phyloP scores from a whole-genome alignment of 768 basidiomycete genomes.

The Bullera alba region DNA sequence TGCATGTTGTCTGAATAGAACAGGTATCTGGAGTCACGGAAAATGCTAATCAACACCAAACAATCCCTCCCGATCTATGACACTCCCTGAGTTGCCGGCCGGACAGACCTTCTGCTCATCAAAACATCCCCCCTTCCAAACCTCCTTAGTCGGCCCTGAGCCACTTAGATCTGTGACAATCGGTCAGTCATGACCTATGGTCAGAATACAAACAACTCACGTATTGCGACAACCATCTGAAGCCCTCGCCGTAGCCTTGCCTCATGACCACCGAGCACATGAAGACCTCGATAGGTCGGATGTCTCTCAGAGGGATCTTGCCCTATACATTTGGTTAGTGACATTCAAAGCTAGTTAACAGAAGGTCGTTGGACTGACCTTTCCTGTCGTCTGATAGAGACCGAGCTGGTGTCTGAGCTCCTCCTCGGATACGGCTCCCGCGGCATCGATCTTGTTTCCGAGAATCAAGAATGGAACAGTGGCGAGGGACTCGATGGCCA shows the following conservation, averaged over 20 bases:
- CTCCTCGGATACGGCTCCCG: constrained; percentile 93
- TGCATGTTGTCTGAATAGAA: too few relatives aligned
- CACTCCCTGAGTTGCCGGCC: too few relatives aligned
- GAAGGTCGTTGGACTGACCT: too few relatives aligned
- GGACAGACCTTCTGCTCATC: neutral
- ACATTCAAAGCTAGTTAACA: constrained; percentile 1
- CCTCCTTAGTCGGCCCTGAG: neutral
- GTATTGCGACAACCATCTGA: constrained; percentile 97
- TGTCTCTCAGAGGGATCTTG: constrained; percentile 92
- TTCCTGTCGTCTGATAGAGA: constrained; percentile 98
- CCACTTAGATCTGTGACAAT: constrained; percentile 2
- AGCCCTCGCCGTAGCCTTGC: constrained; percentile 98
- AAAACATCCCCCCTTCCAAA: neutral
- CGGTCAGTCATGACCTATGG: neutral
- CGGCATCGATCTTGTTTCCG: constrained; percentile 99
- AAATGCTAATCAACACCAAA: too few relatives aligned
- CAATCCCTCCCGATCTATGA: too few relatives aligned
- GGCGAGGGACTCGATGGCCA: constrained; percentile 87
- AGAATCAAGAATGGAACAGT: constrained; percentile 98
- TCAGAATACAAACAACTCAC: constrained; percentile 51
- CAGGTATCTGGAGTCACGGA: too few relatives aligned
- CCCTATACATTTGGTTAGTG: too few relatives aligned
- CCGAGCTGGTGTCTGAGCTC: constrained; percentile 92
- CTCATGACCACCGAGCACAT: constrained; percentile 99
- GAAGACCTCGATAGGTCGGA: constrained; percentile 97